Percentiles rank a stretch among this genome's conserved stretches.
Conservation (phyloP, 1,284 basidiomycete species). For the Cystobasidium pallidum region DNA sequence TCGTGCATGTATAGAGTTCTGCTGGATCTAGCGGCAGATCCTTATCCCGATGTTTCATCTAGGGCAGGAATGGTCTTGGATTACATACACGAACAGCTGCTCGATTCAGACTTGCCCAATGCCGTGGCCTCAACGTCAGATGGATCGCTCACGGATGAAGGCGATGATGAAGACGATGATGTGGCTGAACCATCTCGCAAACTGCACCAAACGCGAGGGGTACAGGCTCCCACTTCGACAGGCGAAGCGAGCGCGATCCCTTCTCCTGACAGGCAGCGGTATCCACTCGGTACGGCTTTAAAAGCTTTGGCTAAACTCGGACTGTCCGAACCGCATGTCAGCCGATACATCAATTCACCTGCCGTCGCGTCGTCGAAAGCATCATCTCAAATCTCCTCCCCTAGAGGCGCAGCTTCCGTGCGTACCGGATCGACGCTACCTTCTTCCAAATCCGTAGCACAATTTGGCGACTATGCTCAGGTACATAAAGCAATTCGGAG, state of each 20-base stretch:
- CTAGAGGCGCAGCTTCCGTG: background rate
- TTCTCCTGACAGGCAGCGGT: slow-evolving; percentile 64
- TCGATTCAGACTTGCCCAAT: slow-evolving; percentile 64
- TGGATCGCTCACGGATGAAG: slow-evolving; percentile 7
- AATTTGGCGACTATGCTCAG: slow-evolving; percentile 27
- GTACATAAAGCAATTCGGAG: slow-evolving; percentile 17
- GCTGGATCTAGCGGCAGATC: slow-evolving; percentile 88
- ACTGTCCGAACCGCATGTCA: slow-evolving; percentile 23
- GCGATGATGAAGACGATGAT: slow-evolving; percentile 25
- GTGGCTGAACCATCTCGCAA: background rate
- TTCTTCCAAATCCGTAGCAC: slow-evolving; percentile 26
- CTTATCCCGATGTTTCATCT: slow-evolving; percentile 87
- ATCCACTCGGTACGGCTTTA: slow-evolving; percentile 81
- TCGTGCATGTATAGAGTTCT: slow-evolving; percentile 82
- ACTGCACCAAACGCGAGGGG: background rate
- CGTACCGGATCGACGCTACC: slow-evolving; percentile 19
- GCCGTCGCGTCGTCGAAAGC: background rate
- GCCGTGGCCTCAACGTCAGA: slow-evolving; percentile 26
- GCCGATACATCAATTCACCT: slow-evolving; percentile 1
- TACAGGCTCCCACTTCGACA: slow-evolving; percentile 1
- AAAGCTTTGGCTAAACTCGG: slow-evolving; percentile 66
- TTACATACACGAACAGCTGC: slow-evolving; percentile 89
- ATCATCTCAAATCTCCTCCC: slow-evolving; percentile 18
- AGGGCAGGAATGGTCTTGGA: slow-evolving; percentile 90
- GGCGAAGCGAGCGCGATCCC: background rate